Conservation (phyloP, 73 alveolate species). For the Stentor roeselii region DNA sequence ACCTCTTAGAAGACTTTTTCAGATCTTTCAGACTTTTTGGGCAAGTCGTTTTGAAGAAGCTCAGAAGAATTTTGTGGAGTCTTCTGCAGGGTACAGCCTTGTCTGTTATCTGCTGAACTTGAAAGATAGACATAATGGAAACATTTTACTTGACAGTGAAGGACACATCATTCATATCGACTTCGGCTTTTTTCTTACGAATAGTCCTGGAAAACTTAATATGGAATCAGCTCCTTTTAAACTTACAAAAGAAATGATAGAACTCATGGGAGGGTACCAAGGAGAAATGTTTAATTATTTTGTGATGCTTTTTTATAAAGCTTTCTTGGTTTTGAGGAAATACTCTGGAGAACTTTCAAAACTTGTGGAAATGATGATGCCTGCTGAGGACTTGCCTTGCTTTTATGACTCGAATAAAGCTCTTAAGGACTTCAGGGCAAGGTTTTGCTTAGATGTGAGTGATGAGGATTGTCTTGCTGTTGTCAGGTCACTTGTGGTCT, state of each 20-base stretch:
- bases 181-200: slow-evolving; percentile 94
- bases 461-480: slow-evolving; percentile 56
- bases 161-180: slow-evolving; percentile 99
- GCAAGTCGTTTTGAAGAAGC: slow-evolving; percentile 87
- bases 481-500: slow-evolving; percentile 62
- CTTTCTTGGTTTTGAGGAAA: slow-evolving; percentile 87
- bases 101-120: slow-evolving; percentile 90
- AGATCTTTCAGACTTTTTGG: slow-evolving; percentile 78
- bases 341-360: slow-evolving; percentile 78
- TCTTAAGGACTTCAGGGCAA: slow-evolving; percentile 36
- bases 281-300: slow-evolving; percentile 59
- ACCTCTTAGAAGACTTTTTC: slow-evolving; percentile 64
- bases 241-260: slow-evolving; percentile 82
- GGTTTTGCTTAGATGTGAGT: slow-evolving; percentile 21
- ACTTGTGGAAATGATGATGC: slow-evolving; percentile 76
- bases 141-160: slow-evolving; percentile 85
- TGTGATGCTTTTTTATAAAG: slow-evolving; percentile 74
- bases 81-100: slow-evolving; percentile 98
- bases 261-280: slow-evolving; percentile 51
- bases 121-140: slow-evolving; percentile 99
- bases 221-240: slow-evolving; percentile 99
- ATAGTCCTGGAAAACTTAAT: slow-evolving; percentile 80
- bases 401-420: slow-evolving; percentile 34
- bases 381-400: slow-evolving; percentile 45
- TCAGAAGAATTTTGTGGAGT: slow-evolving; percentile 94